Evolutionary conservation across 768 basidiomycete genomes (phyloP), one percentile per base, ranked within the genome.

Genomic region (Suillus brevipes): DNA sequence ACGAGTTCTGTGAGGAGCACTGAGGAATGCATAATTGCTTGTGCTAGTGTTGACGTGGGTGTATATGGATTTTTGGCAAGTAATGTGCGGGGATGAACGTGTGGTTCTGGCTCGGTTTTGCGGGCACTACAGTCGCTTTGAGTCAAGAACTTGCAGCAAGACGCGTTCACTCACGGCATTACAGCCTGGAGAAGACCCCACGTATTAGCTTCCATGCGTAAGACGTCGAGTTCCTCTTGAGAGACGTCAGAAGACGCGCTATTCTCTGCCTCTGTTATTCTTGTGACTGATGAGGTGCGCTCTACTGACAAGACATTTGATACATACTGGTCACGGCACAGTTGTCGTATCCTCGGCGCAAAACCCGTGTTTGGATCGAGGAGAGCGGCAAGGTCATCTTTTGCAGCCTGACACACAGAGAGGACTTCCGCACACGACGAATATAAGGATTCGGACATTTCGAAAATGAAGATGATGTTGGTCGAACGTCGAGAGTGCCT

Each of bases 141-240:
- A 52, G n/a, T 13, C 53, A 28, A 37, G 60, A 60, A 53, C 8
- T 36, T 20, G 47, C 47, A 53, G 14, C 55, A 53, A 20, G 61
- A 69, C 16, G 57, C 38, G 34, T 50, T 34, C 25, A 85, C 89
- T 70, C 73, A 90, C 87, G 90, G 87, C 83, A 89, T 85, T 55
- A 95, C 79, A 3, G 87, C 87, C 72, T 94, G 92, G 2, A 95
- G 73, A 3, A 95, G 81, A 0, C 83, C 84, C 94, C 94, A 96
- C 1, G 94, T 94, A 74, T 90, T 89, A 55, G 87, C 83, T 72
- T 95, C 93, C 74, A 94, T 80, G 12, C 84, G 81, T 61, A 93
- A 75, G 1, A 87, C 78, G 31, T 89, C 88, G 0, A 89, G 68
- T 69, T 90, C 89, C 34, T 85, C 83, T 45, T 72, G 78, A 20